A percentile compares a stretch with the other conserved stretches of the same genome.
Evolutionary conservation across 1,139 yeast species (phyloP).

Genomic region (Pichia sp.): DNA sequence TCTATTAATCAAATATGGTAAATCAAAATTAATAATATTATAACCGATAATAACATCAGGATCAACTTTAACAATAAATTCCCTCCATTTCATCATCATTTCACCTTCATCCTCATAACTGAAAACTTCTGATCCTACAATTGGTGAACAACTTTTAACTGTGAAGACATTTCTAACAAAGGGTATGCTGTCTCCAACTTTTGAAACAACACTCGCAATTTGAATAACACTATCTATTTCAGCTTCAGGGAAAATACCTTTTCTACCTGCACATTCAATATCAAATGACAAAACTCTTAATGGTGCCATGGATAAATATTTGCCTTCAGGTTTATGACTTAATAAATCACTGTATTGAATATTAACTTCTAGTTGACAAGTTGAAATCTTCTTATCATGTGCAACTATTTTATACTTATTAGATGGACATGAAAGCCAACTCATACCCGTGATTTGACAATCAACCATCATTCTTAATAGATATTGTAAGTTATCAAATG

Average conservation of each 20-base stretch:
- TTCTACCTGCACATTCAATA: slow-evolving; percentile 97
- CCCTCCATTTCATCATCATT: slow-evolving; percentile 80
- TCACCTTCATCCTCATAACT: slow-evolving; percentile 71
- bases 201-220: slow-evolving; percentile 88
- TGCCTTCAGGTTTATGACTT: slow-evolving; percentile 86
- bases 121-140: slow-evolving; percentile 87
- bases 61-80: slow-evolving; percentile 75
- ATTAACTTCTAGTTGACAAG: slow-evolving; percentile 78
- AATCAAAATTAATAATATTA: slow-evolving; percentile 89
- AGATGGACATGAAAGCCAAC: slow-evolving; percentile 88
- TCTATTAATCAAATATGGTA: slow-evolving; percentile 86
- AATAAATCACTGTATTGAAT: slow-evolving; percentile 63
- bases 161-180: slow-evolving; percentile 94
- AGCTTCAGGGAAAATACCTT: slow-evolving; percentile 95
- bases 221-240: slow-evolving; percentile 92
- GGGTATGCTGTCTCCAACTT: slow-evolving; percentile 73
- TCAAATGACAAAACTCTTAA: slow-evolving; percentile 89
- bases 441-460: slow-evolving; percentile 90
- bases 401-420: slow-evolving; percentile 53
- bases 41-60: slow-evolving; percentile 98
- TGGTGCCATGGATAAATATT: slow-evolving; percentile 92
- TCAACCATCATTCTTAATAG: slow-evolving; percentile 86
- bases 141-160: slow-evolving; percentile 83
- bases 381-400: slow-evolving; percentile 43
- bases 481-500: slow-evolving; percentile 88